Conservation (phyloP, 2,329 filamentous ascomycete genomes). For the Penicillium griseofulvum region DNA sequence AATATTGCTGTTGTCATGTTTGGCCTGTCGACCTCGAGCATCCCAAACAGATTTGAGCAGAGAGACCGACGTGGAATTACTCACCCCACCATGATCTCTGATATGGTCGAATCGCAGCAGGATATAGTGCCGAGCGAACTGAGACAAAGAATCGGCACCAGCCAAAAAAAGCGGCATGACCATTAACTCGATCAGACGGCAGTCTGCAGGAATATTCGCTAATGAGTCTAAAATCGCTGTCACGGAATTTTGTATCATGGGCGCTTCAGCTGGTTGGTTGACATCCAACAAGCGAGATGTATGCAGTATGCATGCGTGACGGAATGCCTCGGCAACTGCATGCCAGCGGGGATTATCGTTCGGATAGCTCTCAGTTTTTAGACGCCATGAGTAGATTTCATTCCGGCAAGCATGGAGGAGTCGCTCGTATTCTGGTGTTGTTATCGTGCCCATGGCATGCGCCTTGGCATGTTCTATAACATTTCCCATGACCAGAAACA, state of each 20-base stretch:
- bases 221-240: conserved; percentile 26
- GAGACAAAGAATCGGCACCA: conserved; percentile 27
- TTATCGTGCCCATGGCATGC: conserved; percentile 17
- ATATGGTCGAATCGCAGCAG: conserved; percentile 26
- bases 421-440: background rate
- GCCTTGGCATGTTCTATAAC: conserved; percentile 29
- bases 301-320: conserved; percentile 29
- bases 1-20: conserved; percentile 23
- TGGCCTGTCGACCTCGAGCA: conserved; percentile 19
- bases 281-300: conserved; percentile 28
- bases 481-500: conserved; percentile 30
- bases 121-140: conserved; percentile 33
- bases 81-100: conserved; percentile 26
- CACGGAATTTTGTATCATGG: conserved; percentile 29
- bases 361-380: conserved; percentile 21
- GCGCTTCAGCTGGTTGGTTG: conserved; percentile 15
- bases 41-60: conserved; percentile 29
- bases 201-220: conserved; percentile 22
- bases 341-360: conserved; percentile 25
- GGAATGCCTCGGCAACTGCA: conserved; percentile 26
- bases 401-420: conserved; percentile 6
- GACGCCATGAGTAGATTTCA: conserved; percentile 26
- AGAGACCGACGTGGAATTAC: conserved; percentile 21
- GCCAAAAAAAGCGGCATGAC: conserved; percentile 33
- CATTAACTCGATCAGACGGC: conserved; percentile 26